A percentile compares a stretch with the other conserved stretches of the same genome.
Evolutionary conservation across 805 yeast species (phyloP).

Genomic region (Cyberlindnera xishuangbannaensis): DNA sequence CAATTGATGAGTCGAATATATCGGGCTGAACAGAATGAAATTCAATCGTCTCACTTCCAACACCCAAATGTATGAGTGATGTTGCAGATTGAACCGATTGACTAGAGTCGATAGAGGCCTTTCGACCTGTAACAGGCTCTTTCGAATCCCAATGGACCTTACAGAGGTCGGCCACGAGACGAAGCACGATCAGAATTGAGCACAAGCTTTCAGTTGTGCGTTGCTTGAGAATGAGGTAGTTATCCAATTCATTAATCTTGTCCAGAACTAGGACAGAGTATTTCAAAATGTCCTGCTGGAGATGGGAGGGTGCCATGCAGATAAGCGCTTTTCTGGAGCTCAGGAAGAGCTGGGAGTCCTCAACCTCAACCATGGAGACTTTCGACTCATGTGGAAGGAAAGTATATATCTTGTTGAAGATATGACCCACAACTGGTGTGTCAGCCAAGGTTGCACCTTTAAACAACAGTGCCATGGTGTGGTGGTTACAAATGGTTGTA

Average conservation of each 20-base stretch:
- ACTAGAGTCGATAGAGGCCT: slow-evolving; percentile 19
- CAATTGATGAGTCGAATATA: slow-evolving; percentile 23
- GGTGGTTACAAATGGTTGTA: not conserved
- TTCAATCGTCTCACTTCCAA: slow-evolving; percentile 28
- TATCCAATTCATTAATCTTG: slow-evolving; percentile 25
- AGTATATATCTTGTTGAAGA: slow-evolving; percentile 29
- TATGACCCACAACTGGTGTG: slow-evolving; percentile 29
- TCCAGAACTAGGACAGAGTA: slow-evolving; percentile 24
- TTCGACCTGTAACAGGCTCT: slow-evolving; percentile 22
- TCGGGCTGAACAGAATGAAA: slow-evolving; percentile 31
- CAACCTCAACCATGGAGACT: slow-evolving; percentile 30
- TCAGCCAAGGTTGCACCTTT: slow-evolving; percentile 7
- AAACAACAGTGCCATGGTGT: slow-evolving; percentile 7
- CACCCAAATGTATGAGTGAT: slow-evolving; percentile 25
- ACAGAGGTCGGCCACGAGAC: slow-evolving; percentile 35
- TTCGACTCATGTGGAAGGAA: slow-evolving; percentile 34
- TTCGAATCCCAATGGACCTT: slow-evolving; percentile 35
- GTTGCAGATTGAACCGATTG: slow-evolving; percentile 17
- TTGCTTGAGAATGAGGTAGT: slow-evolving; percentile 23
- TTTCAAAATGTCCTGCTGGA: slow-evolving; percentile 27
- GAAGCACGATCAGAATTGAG: slow-evolving; percentile 32
- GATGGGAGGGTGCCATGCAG: slow-evolving; percentile 24
- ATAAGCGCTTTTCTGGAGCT: slow-evolving; percentile 30
- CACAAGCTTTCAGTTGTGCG: slow-evolving; percentile 25
- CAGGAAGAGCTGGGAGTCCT: slow-evolving; percentile 31